phyloP scores from a whole-genome alignment of 73 alveolate species.

The Symbiodinium natans region DNA sequence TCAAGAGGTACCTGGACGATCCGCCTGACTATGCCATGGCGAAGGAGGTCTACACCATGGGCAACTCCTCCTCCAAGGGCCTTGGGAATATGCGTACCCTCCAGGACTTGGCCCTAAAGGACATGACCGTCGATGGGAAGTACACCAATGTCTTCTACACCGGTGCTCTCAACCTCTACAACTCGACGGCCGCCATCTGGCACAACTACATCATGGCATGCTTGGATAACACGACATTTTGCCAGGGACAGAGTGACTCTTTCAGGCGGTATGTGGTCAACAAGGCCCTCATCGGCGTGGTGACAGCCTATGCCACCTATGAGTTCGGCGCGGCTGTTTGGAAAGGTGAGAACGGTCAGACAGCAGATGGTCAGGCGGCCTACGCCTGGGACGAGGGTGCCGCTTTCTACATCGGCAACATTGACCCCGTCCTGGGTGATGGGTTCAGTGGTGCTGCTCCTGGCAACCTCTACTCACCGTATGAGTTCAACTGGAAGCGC shows the following conservation, averaged over 20 bases:
- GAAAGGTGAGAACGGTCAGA: conserved; percentile 6
- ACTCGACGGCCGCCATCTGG: conserved; percentile 34
- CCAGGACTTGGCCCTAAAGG: conserved; percentile 57
- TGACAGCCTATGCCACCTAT: conserved; percentile 72
- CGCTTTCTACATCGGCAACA: conserved; percentile 57
- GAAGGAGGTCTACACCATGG: conserved; percentile 34
- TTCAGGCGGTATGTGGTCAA: conserved; percentile 40
- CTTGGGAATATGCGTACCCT: conserved; percentile 33
- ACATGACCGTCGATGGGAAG: conserved; percentile 34
- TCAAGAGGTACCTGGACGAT: conserved; percentile 13
- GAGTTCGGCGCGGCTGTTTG: conserved; percentile 77
- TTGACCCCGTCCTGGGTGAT: conserved; percentile 21
- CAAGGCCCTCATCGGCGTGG: conserved; percentile 53
- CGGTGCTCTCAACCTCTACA: conserved; percentile 32
- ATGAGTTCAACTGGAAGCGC: conserved; percentile 84
- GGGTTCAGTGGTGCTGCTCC: conserved; percentile 43
- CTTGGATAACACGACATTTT: conserved; percentile 18
- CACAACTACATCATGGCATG: conserved; percentile 41
- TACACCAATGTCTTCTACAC: conserved; percentile 53
- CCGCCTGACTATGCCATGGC: conserved; percentile 24
- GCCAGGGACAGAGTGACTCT: conserved; percentile 38
- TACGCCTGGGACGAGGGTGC: conserved; percentile 81
- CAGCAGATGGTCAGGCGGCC: conserved; percentile 33
- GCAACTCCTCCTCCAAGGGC: conserved; percentile 44
- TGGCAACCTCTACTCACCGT: conserved; percentile 52